A percentile compares a stretch with the other conserved stretches of the same genome.
Conservation (phyloP, 73 alveolate genomes). For the Paramecium biaurelia region DNA sequence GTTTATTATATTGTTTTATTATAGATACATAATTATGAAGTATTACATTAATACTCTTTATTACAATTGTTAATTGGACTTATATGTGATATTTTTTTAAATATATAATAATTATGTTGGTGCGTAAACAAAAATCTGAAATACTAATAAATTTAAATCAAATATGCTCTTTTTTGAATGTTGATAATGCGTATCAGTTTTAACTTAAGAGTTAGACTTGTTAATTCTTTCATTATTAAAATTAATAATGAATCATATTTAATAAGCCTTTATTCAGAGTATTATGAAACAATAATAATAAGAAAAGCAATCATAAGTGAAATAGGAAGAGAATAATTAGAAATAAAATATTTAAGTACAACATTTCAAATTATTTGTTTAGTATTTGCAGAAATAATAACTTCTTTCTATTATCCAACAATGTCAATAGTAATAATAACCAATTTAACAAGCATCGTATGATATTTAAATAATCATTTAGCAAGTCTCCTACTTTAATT, state of each 20-base stretch:
- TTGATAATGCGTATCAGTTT: background rate
- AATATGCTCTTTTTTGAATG: background rate
- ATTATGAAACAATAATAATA: background rate
- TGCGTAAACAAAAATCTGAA: background rate
- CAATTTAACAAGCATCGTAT: background rate
- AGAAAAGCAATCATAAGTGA: background rate
- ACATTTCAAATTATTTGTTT: background rate
- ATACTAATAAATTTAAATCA: background rate
- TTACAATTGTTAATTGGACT: background rate
- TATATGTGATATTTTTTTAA: background rate
- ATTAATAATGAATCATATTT: constrained; percentile 35
- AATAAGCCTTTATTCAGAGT: background rate
- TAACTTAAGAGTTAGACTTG: background rate
- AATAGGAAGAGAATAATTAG: background rate
- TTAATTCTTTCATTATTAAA: constrained; percentile 2
- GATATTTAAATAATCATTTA: background rate
- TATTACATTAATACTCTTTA: too few relatives aligned
- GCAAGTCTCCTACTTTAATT: background rate
- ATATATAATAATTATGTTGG: background rate
- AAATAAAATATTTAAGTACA: constrained; percentile 15
- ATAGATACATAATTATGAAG: too few relatives aligned
- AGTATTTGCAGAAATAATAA: constrained; percentile 29
- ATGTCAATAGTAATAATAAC: background rate
- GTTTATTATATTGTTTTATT: too few relatives aligned
- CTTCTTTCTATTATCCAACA: background rate